phyloP scores from a whole-genome alignment of 169 alveolate species.

The Plasmodium coatneyi region DNA sequence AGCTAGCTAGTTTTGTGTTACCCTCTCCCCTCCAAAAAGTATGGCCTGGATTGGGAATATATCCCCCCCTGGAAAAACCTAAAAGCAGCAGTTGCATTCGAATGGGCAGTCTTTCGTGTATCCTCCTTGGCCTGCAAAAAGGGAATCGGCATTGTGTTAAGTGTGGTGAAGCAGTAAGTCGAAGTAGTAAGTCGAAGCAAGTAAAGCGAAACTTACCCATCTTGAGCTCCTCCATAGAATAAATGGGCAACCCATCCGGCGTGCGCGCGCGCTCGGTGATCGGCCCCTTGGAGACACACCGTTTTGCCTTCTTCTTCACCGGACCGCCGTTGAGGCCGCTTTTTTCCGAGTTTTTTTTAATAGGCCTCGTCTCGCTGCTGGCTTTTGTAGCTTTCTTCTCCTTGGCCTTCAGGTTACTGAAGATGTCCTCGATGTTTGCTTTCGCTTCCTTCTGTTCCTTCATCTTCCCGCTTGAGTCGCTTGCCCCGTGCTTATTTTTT shows the following conservation, averaged over 20 bases:
- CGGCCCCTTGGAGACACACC: neutral
- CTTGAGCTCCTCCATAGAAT: conserved; percentile 83
- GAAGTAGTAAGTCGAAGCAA: neutral
- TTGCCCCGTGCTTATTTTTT: conserved; percentile 3
- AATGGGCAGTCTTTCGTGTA: conserved; percentile 85
- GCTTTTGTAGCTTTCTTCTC: conserved; percentile 8
- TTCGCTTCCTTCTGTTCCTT: conserved; percentile 36
- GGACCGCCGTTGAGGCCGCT: neutral
- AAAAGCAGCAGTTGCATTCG: conserved; percentile 84
- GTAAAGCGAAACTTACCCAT: conserved; percentile 74
- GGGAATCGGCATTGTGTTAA: neutral
- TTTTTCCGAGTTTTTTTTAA: conserved; percentile 24
- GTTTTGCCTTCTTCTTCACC: neutral
- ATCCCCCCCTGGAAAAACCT: neutral
- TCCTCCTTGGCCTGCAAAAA: conserved; percentile 82
- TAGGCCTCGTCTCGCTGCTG: neutral
- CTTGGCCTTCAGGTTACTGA: conserved; percentile 39
- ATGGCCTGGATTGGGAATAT: neutral
- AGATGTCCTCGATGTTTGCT: conserved; percentile 44
- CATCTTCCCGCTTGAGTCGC: conserved; percentile 19
- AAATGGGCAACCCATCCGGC: conserved; percentile 83
- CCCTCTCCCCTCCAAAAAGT: neutral
- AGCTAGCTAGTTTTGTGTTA: neutral
- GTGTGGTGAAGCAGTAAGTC: neutral
- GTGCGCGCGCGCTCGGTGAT: conserved; percentile 66